phyloP scores from a whole-genome alignment of 2,329 filamentous ascomycete genomes.

The Penicillium corylophilum region DNA sequence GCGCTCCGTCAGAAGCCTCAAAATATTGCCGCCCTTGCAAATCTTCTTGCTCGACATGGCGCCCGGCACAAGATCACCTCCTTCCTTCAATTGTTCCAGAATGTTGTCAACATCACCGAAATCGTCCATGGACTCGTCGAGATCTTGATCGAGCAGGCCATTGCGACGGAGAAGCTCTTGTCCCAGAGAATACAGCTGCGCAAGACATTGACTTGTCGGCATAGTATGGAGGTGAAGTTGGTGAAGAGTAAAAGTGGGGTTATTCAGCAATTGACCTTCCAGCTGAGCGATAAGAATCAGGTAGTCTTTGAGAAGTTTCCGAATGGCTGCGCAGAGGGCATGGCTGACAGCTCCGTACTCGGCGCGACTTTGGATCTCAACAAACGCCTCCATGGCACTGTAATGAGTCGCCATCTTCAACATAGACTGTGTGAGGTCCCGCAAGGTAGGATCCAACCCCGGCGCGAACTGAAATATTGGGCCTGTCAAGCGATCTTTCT shows the following conservation, averaged over 20 bases:
- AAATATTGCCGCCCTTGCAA: conserved; percentile 94
- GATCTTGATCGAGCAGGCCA: conserved; percentile 73
- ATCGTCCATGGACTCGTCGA: conserved; percentile 68
- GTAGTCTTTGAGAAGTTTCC: conserved; percentile 90
- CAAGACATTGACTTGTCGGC: conserved; percentile 85
- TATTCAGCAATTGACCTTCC: conserved; percentile 88
- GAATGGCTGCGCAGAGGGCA: conserved; percentile 90
- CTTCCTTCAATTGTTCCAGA: conserved; percentile 82
- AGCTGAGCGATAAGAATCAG: conserved; percentile 88
- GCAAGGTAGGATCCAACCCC: conserved; percentile 85
- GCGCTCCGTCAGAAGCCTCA: conserved; percentile 80
- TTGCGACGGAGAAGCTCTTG: conserved; percentile 88
- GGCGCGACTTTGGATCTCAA: conserved; percentile 89
- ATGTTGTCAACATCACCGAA: conserved; percentile 89
- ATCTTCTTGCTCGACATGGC: conserved; percentile 84
- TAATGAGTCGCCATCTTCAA: conserved; percentile 94
- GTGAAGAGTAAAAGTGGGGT: conserved; percentile 85
- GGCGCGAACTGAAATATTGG: conserved; percentile 76
- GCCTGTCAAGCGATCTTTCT: conserved; percentile 82
- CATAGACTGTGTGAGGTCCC: conserved; percentile 84
- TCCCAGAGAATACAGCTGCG: conserved; percentile 82
- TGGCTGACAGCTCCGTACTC: conserved; percentile 95
- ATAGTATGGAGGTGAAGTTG: conserved; percentile 89
- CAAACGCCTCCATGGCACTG: conserved; percentile 83
- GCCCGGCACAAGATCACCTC: conserved; percentile 75